Base-by-base conservation (phyloP, 2,329 filamentous ascomycete species). In the Myriosclerotinia curreyana region DNA sequence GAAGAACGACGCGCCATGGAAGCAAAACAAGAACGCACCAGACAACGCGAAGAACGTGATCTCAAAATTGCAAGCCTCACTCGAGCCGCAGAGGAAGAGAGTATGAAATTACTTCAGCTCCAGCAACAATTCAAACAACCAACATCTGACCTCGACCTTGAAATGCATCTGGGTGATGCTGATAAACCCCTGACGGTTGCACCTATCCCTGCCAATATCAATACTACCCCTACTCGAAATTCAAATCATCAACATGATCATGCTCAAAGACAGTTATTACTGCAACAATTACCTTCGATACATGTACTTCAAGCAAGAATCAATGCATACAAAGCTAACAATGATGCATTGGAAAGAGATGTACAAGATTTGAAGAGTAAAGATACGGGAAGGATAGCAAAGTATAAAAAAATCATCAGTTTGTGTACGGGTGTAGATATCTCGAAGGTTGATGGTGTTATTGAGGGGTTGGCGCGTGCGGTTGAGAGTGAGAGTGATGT, bases 351-450 rank as follows among this genome's bases (percentile, higher is more conserved):
- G 15, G 80, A 85, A 61, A 84, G 85, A 59, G 85, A 89, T 70
- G 87, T 92, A 2, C 82, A 84, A 22, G 83, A 83, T 7, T 82
- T 99, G 11, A 88, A 91, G 74, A 87, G 88, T 38, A 87, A 90
- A 66, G 94, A 91, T 70, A 88, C 87, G 5, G 92, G 96, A 62
- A 82, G 96, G 4, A 94, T 96, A 73, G 82, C 89, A 69, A 92
- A 95, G 76, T 97, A 97, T 75, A 85, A 92, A 34, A 90, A 89
- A 69, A 91, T 98, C 38, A 92, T 99, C 31, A 87, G 89, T 62
- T 79, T 97, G 15, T 97, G 94, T 74, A 96, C 92, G 0, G 87
- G 86, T 11, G 90, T 93, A 42, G 83, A 86, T 0, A 92, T 96
- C 67, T 82, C 83, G 11, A 85, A 69, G 20, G 90, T 98, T 17